Percentiles rank a stretch among this genome's conserved stretches.
phyloP scores from a whole-genome alignment of 192 early-diverging fungal species.

The Paraglomus occultum region DNA sequence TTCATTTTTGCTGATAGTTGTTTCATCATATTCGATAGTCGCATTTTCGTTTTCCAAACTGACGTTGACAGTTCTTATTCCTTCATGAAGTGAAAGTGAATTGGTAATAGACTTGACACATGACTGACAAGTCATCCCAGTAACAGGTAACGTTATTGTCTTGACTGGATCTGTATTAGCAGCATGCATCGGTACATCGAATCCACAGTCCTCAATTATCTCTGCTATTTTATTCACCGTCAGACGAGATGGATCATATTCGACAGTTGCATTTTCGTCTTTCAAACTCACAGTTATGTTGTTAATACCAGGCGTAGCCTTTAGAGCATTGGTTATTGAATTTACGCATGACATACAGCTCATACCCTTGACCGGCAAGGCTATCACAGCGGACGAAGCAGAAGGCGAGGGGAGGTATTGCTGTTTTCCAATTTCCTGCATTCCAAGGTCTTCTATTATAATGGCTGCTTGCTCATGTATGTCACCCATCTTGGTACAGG shows the following conservation, averaged over 20 bases:
- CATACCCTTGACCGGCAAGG: constrained; percentile 59
- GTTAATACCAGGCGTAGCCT: constrained; percentile 49
- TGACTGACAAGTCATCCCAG: constrained; percentile 20
- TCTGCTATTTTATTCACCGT: constrained; percentile 44
- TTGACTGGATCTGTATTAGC: constrained; percentile 3
- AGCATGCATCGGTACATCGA: constrained; percentile 52
- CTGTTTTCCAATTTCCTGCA: too few species aligned
- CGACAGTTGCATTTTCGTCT: constrained; percentile 51
- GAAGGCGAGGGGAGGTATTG: too few species aligned
- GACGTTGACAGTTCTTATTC: constrained; percentile 22
- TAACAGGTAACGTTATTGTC: not conserved
- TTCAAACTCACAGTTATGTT: constrained; percentile 56
- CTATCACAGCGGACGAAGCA: not conserved
- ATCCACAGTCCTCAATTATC: constrained; percentile 69
- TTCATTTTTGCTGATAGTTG: not conserved
- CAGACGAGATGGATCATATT: constrained; percentile 44
- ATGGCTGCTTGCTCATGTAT: not conserved
- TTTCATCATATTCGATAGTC: constrained; percentile 25
- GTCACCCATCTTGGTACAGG: not conserved
- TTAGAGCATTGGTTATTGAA: constrained; percentile 60
- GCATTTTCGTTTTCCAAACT: constrained; percentile 38
- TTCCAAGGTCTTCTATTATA: constrained; percentile 12
- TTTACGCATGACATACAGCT: constrained; percentile 82
- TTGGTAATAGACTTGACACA: constrained; percentile 25
- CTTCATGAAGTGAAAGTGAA: not conserved